Conservation (phyloP, 1,284 basidiomycete species). For the Ustilago crameri region DNA sequence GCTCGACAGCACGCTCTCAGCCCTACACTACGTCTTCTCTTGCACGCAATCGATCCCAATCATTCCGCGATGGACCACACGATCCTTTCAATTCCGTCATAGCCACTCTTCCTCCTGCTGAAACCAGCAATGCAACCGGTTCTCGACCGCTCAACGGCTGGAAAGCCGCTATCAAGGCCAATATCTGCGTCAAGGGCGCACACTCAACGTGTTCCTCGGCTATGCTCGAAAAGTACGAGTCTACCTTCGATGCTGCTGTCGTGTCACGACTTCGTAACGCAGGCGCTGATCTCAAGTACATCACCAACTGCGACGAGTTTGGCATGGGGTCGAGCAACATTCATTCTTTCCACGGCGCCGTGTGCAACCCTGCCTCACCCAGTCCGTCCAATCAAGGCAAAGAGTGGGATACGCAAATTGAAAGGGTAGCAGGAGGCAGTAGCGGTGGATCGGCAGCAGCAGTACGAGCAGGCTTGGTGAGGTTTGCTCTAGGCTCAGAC, state of each 20-base stretch:
- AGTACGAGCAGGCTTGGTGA: slow-evolving; percentile 51
- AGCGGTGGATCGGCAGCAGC: slow-evolving; percentile 66
- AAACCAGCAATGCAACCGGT: neutral
- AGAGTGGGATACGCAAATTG: slow-evolving; percentile 67
- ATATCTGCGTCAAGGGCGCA: slow-evolving; percentile 52
- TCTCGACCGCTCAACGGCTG: slow-evolving; percentile 44
- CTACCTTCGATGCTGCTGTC: slow-evolving; percentile 89
- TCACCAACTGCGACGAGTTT: slow-evolving; percentile 97
- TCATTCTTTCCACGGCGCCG: slow-evolving; percentile 57
- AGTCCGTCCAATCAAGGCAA: neutral
- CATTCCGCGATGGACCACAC: slow-evolving; percentile 19
- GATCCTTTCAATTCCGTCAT: slow-evolving; percentile 53
- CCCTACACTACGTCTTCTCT: slow-evolving; percentile 4
- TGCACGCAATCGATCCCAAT: neutral
- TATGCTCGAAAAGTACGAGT: slow-evolving; percentile 72
- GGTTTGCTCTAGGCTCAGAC: slow-evolving; percentile 83
- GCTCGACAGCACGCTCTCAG: slow-evolving; percentile 3
- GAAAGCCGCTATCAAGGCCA: slow-evolving; percentile 63
- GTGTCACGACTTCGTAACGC: slow-evolving; percentile 75
- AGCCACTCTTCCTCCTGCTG: neutral
- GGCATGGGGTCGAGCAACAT: slow-evolving; percentile 80
- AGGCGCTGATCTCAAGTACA: slow-evolving; percentile 82
- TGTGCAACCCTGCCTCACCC: slow-evolving; percentile 52
- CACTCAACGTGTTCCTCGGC: slow-evolving; percentile 55
- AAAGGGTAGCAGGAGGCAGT: slow-evolving; percentile 73